A percentile compares a stretch with the other conserved stretches of the same genome.
phyloP scores from a whole-genome alignment of 495 filamentous ascomycete species.

The Astrothelium subdiscretum region DNA sequence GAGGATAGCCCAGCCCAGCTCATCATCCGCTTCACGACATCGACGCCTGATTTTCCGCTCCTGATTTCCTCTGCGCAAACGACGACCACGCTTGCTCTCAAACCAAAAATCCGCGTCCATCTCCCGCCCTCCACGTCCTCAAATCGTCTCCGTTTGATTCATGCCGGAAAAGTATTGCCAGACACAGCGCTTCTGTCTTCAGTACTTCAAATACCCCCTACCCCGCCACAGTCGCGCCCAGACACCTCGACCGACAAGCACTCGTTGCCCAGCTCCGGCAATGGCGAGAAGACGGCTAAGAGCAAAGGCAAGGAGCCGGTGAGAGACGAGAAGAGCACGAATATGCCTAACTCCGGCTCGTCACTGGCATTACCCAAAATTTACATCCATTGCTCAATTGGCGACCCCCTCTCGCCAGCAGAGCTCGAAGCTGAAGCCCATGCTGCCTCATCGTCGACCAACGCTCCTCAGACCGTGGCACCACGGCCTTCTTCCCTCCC shows the following conservation, averaged over 20 bases:
- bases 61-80: slow-evolving; percentile 53
- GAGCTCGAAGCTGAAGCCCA: slow-evolving; percentile 62
- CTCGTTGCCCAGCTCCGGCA: slow-evolving; percentile 23
- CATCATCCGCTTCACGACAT: slow-evolving; percentile 77
- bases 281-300: slow-evolving; percentile 24
- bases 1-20: slow-evolving; percentile 40
- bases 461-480: slow-evolving; percentile 4
- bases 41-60: slow-evolving; percentile 71
- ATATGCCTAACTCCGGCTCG: slow-evolving; percentile 16
- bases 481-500: not conserved
- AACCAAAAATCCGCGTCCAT: slow-evolving; percentile 64
- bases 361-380: slow-evolving; percentile 29
- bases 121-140: slow-evolving; percentile 50
- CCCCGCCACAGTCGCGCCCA: slow-evolving; percentile 27
- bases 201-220: slow-evolving; percentile 47
- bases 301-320: slow-evolving; percentile 47
- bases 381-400: slow-evolving; percentile 86
- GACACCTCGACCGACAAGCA: slow-evolving; percentile 18
- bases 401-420: slow-evolving; percentile 51
- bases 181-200: slow-evolving; percentile 52
- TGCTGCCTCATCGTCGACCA: slow-evolving; percentile 13
- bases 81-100: slow-evolving; percentile 64
- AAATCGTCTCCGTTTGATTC: slow-evolving; percentile 72
- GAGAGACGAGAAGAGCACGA: slow-evolving; percentile 24
- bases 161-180: slow-evolving; percentile 71